phyloP scores from a whole-genome alignment of 495 filamentous ascomycete genomes.

The Penicillium fimorum region DNA sequence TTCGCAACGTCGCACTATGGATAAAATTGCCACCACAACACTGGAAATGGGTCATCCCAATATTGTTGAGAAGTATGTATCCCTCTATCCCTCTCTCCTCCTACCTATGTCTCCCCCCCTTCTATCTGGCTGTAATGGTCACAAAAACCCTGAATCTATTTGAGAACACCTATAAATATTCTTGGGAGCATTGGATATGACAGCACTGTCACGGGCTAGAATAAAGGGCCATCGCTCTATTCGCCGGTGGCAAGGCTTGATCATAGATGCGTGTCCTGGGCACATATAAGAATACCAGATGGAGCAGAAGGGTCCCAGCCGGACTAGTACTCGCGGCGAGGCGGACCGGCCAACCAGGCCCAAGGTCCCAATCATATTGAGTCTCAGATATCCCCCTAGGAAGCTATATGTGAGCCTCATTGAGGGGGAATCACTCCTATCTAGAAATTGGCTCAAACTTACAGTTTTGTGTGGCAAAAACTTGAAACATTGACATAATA shows the following conservation, averaged over 20 bases:
- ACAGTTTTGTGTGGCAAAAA: neutral
- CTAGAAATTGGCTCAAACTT: slow-evolving; percentile 8
- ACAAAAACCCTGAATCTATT: slow-evolving; percentile 37
- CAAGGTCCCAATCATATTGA: slow-evolving; percentile 1
- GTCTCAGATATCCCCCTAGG: slow-evolving; percentile 4
- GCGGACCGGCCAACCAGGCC: too few relatives aligned
- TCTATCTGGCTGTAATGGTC: slow-evolving; percentile 22
- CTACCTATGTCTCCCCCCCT: slow-evolving; percentile 15
- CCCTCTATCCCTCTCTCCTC: slow-evolving; percentile 20
- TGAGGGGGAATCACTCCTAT: neutral
- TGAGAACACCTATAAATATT: slow-evolving; percentile 37
- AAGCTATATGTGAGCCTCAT: slow-evolving; percentile 1
- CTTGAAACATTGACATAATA: slow-evolving; percentile 5
- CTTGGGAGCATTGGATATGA: slow-evolving; percentile 26
- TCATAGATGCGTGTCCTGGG: neutral
- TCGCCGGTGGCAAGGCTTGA: slow-evolving; percentile 1
- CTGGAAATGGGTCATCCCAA: slow-evolving; percentile 60
- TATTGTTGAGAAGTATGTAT: slow-evolving; percentile 64
- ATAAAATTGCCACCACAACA: slow-evolving; percentile 58
- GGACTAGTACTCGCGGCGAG: too few relatives aligned
- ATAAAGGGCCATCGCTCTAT: slow-evolving; percentile 22
- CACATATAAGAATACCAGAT: slow-evolving; percentile 1
- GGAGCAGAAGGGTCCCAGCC: neutral
- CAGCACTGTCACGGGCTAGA: slow-evolving; percentile 29
- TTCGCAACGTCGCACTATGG: slow-evolving; percentile 57